phyloP scores from a whole-genome alignment of 83 land plant genomes.

The Diphasiastrum complanatum region DNA sequence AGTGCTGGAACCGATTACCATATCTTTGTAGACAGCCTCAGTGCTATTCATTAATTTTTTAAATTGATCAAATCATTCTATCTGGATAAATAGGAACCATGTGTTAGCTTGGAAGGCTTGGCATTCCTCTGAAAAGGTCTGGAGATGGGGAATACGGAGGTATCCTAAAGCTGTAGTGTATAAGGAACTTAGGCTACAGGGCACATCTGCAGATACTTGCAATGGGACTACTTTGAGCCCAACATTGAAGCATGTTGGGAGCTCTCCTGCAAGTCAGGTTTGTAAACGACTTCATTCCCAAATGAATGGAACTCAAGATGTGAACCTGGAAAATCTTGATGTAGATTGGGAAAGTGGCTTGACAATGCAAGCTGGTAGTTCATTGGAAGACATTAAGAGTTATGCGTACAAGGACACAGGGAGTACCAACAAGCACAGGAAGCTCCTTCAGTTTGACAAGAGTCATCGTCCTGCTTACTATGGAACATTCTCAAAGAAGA shows the following conservation, averaged over 20 bases:
- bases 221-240: neutral
- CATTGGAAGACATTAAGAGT: neutral
- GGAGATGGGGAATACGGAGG: constrained; percentile 63
- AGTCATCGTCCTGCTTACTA: constrained; percentile 87
- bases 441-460: constrained; percentile 89
- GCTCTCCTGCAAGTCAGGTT: too few relatives aligned
- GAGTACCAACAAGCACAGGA: constrained; percentile 27
- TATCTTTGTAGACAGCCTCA: too few relatives aligned
- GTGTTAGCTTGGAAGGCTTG: too few relatives aligned
- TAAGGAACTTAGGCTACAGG: constrained; percentile 57
- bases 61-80: too few relatives aligned
- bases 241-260: too few relatives aligned
- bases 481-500: constrained; percentile 72
- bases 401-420: neutral
- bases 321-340: constrained; percentile 26
- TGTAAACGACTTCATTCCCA: neutral
- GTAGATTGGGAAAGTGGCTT: constrained; percentile 41
- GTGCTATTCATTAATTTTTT: too few relatives aligned
- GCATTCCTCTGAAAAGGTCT: constrained; percentile 19
- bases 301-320: constrained; percentile 22
- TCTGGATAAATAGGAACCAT: too few relatives aligned
- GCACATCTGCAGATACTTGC: constrained; percentile 22
- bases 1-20: constrained; percentile 50
- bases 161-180: constrained; percentile 54
- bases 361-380: neutral